Conservation (phyloP, 73 alveolate genomes). For the Effrenium voratum region DNA sequence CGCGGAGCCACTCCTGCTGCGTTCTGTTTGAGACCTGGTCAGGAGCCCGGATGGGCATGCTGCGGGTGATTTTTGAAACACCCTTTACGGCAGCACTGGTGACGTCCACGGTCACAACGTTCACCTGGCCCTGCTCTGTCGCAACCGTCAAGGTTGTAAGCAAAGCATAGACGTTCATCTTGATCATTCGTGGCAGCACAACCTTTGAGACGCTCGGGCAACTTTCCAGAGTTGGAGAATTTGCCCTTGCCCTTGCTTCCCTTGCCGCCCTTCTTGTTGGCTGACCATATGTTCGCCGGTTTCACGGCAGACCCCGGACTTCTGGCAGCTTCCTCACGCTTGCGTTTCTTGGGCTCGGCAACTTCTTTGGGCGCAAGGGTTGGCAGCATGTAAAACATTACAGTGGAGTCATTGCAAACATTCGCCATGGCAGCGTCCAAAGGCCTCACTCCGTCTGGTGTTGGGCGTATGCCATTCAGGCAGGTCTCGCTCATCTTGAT, state of each 20-base stretch:
- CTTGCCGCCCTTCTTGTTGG: background rate
- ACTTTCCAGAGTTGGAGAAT: background rate
- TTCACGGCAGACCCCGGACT: background rate
- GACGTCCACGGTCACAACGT: background rate
- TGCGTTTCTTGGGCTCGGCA: too few species aligned
- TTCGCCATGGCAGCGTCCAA: background rate
- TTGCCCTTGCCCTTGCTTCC: background rate
- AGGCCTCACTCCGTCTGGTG: background rate
- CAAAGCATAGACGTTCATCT: background rate
- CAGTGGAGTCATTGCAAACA: background rate
- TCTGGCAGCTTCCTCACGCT: too few species aligned
- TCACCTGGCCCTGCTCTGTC: background rate
- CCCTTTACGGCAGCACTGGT: background rate
- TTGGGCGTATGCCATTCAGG: background rate
- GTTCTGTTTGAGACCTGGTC: background rate
- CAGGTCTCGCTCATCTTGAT: background rate
- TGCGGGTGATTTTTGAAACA: background rate
- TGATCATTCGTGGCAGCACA: background rate
- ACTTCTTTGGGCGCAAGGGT: too few species aligned
- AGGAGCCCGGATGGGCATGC: background rate
- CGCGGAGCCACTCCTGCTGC: background rate
- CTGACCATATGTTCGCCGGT: background rate
- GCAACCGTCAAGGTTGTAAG: constrained; percentile 8
- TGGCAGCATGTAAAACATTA: too few species aligned
- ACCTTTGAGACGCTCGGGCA: background rate